Evolutionary conservation across 352 stramenopile genomes (phyloP).

Genomic region (Pythium sp.): DNA sequence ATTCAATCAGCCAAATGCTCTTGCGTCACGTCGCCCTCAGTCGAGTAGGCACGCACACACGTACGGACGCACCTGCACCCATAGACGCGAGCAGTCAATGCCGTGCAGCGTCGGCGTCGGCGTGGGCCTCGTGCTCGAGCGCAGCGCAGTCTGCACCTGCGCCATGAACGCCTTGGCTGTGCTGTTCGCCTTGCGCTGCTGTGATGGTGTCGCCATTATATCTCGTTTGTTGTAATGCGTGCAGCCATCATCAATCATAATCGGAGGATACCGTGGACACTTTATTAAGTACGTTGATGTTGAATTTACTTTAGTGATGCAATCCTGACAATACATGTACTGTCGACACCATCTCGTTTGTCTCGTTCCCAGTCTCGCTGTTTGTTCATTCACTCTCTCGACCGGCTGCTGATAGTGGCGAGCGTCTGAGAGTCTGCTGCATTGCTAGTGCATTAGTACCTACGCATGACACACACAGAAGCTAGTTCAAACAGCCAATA

Average conservation of each 20-base stretch:
- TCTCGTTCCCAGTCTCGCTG: not conserved
- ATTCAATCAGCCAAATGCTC: not conserved
- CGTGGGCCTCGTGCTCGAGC: slow-evolving; percentile 32
- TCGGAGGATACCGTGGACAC: not conserved
- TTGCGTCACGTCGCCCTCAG: not conserved
- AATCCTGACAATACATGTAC: not conserved
- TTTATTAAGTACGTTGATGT: slow-evolving; percentile 1
- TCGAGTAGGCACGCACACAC: not conserved
- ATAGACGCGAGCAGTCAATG: slow-evolving; percentile 67
- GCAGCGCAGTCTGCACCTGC: slow-evolving; percentile 51
- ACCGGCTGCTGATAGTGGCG: not conserved
- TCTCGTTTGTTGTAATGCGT: not conserved
- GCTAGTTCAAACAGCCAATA: not conserved
- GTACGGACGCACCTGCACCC: slow-evolving; percentile 51
- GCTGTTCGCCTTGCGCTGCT: slow-evolving; percentile 16
- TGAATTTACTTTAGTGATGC: not conserved
- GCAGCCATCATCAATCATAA: not conserved
- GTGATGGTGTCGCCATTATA: not conserved
- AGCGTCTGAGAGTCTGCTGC: not conserved
- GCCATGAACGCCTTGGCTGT: slow-evolving; percentile 62
- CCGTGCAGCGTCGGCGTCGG: slow-evolving; percentile 51
- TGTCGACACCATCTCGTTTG: not conserved
- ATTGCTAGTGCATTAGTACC: not conserved
- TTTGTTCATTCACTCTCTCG: not conserved
- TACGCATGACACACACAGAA: not conserved